phyloP scores from a whole-genome alignment of 345 rosid species.

The Cochlearia excelsa region DNA sequence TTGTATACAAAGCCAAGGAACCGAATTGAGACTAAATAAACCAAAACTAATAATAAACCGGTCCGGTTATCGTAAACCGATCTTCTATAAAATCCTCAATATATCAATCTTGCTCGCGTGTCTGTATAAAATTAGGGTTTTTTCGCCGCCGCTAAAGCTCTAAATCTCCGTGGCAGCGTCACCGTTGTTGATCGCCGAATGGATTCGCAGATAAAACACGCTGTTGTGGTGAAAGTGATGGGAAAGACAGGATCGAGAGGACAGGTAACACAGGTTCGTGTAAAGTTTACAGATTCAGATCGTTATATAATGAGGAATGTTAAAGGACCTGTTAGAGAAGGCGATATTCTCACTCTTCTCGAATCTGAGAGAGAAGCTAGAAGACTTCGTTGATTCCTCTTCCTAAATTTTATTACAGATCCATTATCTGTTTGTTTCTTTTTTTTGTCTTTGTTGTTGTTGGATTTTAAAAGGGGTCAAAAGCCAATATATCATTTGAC shows the following conservation, averaged over 20 bases:
- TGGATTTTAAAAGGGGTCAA: too few relatives aligned
- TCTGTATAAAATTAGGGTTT: not conserved
- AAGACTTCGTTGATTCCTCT: slow-evolving; percentile 32
- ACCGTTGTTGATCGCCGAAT: slow-evolving; percentile 29
- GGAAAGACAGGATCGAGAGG: slow-evolving; percentile 57
- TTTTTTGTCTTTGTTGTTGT: too few relatives aligned
- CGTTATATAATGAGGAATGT: slow-evolving; percentile 22
- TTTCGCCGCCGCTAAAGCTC: not conserved
- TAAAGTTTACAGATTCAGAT: slow-evolving; percentile 52
- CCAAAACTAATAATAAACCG: not conserved
- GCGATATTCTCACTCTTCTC: too few relatives aligned
- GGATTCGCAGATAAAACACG: slow-evolving; percentile 77
- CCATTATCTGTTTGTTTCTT: too few relatives aligned
- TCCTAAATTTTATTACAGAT: not conserved
- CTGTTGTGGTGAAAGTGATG: slow-evolving; percentile 51
- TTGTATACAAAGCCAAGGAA: slow-evolving; percentile 5
- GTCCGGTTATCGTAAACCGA: not conserved
- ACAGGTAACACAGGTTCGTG: slow-evolving; percentile 87
- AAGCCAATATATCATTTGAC: too few relatives aligned
- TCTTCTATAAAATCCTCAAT: not conserved
- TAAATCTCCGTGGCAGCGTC: not conserved
- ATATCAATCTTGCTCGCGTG: not conserved
- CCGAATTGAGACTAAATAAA: not conserved
- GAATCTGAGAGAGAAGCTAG: slow-evolving; percentile 46
- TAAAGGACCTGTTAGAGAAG: too few relatives aligned